Evolutionary conservation across 495 filamentous ascomycete genomes (phyloP), one percentile per base, ranked within the genome.

Genomic region (Tuber indicum): DNA sequence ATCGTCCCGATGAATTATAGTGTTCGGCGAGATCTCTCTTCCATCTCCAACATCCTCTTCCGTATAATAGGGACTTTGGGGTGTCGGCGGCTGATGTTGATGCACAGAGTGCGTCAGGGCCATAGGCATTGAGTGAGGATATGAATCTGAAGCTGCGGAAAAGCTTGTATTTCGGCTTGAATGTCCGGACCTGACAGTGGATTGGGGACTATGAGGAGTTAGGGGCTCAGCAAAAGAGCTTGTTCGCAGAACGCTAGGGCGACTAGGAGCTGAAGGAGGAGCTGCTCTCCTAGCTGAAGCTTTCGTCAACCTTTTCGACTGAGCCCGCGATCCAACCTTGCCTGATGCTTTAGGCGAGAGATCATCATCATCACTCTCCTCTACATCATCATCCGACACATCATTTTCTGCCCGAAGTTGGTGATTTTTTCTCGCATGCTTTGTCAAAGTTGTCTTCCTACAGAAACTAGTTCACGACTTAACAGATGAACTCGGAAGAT

Each of bases 391-490:
- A 72, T 88, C 88, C 21, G 85, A 85, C n/a, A 85, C 86, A 81
- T 88, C 84, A 72, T 88, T 86, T 5, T 91, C 90, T 72, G 78
- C 80, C 47, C 89, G 87, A 45, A 79, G 76, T 46, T 90, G 89
- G 82, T 94, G 92, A 3, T 90, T 90, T 39, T 90, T 89, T 72
- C 89, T 85, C 81, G 91, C 90, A 79, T 96, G 93, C 83, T 94
- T 96, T 10, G 93, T 92, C 88, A 95, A 89, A 32, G 93, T 95
- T 16, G 93, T 94, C 83, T 95, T 94, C 62, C 93, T 89, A 86
- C 92, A 94, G 84, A 95, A 96, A 81, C 93, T 96, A 84, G 43
- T 58, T 72, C 74, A 75, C 45, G 75, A 66, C 46, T 76, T 75
- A 76, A 47, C 77, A 79, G 78, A 83, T 79, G 84, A 81, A 82